phyloP scores from a whole-genome alignment of 345 rosid genomes.

The Bruguiera sexangula region DNA sequence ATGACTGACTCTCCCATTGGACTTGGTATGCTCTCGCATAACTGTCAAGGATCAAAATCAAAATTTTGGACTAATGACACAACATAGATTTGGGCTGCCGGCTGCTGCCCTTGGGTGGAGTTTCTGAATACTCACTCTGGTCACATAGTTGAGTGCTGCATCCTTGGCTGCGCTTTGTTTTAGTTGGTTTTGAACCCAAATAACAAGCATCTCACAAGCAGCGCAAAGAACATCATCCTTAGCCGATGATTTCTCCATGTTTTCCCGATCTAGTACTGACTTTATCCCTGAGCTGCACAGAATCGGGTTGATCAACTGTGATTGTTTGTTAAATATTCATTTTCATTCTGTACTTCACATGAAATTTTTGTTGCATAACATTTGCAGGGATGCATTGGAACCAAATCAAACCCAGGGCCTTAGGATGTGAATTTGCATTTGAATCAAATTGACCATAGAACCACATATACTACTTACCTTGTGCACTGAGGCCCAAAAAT shows the following conservation, averaged over 20 bases:
- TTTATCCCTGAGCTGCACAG: constrained; percentile 37
- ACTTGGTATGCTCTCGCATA: constrained; percentile 68
- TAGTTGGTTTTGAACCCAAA: constrained; percentile 69
- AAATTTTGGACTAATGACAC: background rate
- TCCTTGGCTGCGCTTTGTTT: constrained; percentile 54
- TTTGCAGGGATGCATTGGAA: too few relatives aligned
- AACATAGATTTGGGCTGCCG: background rate
- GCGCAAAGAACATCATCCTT: constrained; percentile 38
- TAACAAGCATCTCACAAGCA: constrained; percentile 63
- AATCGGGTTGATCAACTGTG: background rate
- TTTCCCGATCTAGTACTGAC: constrained; percentile 43
- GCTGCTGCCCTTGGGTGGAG: background rate
- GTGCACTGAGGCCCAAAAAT: constrained; percentile 19
- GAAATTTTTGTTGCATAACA: background rate
- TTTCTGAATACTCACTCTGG: constrained; percentile 34
- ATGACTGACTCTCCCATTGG: constrained; percentile 58
- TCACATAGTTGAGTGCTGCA: constrained; percentile 45
- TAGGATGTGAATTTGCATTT: background rate
- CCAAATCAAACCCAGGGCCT: background rate
- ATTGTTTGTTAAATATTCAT: background rate
- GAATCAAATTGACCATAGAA: constrained; percentile 7
- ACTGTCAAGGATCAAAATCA: constrained; percentile 28
- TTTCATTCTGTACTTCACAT: too few relatives aligned
- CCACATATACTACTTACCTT: constrained; percentile 27
- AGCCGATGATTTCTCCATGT: constrained; percentile 16